Conservation (phyloP, 495 filamentous ascomycete species). For the Collariella sp. region DNA sequence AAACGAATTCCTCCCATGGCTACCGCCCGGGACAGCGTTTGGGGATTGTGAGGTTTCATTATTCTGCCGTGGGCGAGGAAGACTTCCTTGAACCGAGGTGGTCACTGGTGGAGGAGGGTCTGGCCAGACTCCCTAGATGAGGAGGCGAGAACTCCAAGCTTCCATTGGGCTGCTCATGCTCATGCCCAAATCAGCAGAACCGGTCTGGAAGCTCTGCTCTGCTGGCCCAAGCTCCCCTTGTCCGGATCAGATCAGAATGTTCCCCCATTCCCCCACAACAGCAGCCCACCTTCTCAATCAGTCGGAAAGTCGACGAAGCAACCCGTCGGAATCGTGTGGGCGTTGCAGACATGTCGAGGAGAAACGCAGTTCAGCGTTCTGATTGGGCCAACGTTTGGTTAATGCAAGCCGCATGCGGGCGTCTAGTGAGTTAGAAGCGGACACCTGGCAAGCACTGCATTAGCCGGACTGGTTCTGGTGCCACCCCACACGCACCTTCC, state of each 20-base stretch:
- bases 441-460: constrained; percentile 22
- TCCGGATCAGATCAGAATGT: neutral
- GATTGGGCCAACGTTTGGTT: constrained; percentile 18
- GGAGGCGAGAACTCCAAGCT: too few relatives aligned
- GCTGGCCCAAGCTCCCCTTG: constrained; percentile 15
- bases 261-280: constrained; percentile 12
- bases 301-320: constrained; percentile 12
- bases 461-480: constrained; percentile 11
- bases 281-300: neutral
- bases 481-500: constrained; percentile 6
- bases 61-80: too few relatives aligned
- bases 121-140: too few relatives aligned
- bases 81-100: too few relatives aligned
- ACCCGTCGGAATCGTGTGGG: constrained; percentile 3
- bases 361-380: constrained; percentile 4
- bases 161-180: too few relatives aligned
- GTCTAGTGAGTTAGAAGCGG: constrained; percentile 28
- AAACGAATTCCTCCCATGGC: constrained; percentile 4
- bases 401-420: constrained; percentile 24
- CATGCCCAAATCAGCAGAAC: constrained; percentile 1
- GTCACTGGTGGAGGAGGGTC: too few relatives aligned
- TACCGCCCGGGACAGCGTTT: neutral
- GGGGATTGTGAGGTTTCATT: neutral
- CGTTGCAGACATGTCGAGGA: constrained; percentile 21
- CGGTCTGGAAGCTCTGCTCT: constrained; percentile 2